phyloP scores from a whole-genome alignment of 2,329 filamentous ascomycete genomes.

The Aureobasidium musti region DNA sequence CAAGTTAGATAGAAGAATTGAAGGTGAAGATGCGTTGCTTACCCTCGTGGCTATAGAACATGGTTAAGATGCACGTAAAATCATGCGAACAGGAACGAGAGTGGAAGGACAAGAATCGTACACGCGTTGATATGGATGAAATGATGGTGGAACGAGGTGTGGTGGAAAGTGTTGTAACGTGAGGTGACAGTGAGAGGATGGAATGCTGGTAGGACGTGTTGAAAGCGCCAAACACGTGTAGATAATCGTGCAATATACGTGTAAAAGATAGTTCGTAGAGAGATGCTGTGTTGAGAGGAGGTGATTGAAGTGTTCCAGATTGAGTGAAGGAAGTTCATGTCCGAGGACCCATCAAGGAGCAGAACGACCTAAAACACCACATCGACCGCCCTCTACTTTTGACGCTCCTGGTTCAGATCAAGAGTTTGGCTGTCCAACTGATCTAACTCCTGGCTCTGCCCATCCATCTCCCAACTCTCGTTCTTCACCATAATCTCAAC shows the following conservation, averaged over 20 bases:
- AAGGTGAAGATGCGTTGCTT: constrained; percentile 40
- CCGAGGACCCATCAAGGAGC: not conserved
- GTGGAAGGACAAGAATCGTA: not conserved
- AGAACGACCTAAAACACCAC: not conserved
- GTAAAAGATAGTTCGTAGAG: not conserved
- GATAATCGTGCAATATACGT: not conserved
- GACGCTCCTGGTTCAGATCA: not conserved
- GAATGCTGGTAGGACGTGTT: not conserved
- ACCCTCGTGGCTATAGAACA: constrained; percentile 99
- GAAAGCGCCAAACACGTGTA: not conserved
- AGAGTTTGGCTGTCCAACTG: not conserved
- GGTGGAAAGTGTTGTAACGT: not conserved
- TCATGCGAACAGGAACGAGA: not conserved
- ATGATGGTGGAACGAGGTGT: not conserved
- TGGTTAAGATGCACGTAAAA: constrained; percentile 44
- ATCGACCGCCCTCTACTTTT: too few species aligned
- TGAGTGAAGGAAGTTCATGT: not conserved
- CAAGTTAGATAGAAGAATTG: not conserved
- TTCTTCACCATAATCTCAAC: not conserved
- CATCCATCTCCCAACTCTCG: not conserved
- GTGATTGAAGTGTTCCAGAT: not conserved
- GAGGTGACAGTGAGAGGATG: not conserved
- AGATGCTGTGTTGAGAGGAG: not conserved
- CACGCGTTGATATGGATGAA: not conserved
- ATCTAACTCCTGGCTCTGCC: not conserved